Conservation (phyloP, 2,329 filamentous ascomycete genomes). For the Pseudopyricularia cyperi region DNA sequence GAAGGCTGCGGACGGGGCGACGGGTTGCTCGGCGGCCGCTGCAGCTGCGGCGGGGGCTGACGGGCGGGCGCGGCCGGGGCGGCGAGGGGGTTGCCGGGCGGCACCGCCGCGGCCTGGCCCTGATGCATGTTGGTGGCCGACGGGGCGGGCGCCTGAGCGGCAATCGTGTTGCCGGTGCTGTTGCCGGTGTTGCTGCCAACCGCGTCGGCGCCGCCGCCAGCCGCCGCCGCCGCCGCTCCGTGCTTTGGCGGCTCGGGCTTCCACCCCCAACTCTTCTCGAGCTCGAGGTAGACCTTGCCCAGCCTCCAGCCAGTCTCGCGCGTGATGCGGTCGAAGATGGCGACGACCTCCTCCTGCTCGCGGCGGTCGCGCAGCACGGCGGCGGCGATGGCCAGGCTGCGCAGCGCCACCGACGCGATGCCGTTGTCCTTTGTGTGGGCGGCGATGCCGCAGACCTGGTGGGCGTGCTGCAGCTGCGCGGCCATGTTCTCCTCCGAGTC, state of each 20-base stretch:
- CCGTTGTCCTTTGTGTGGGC: conserved; percentile 73
- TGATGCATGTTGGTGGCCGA: neutral
- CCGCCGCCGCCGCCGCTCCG: neutral
- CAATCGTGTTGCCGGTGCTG: conserved; percentile 9
- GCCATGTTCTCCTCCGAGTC: conserved; percentile 54
- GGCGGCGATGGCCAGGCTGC: conserved; percentile 66
- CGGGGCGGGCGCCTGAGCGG: neutral
- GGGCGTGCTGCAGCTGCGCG: conserved; percentile 61
- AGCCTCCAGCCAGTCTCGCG: conserved; percentile 70
- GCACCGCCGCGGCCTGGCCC: neutral
- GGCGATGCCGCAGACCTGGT: conserved; percentile 79
- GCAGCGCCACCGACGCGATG: conserved; percentile 65
- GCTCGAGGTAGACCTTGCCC: conserved; percentile 54
- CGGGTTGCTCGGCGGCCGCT: conserved; percentile 6
- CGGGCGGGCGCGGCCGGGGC: conserved; percentile 7
- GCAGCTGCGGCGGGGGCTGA: conserved; percentile 13
- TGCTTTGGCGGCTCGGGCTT: conserved; percentile 21
- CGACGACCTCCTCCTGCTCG: conserved; percentile 71
- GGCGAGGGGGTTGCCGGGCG: neutral
- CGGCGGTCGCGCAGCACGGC: conserved; percentile 53
- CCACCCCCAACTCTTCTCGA: conserved; percentile 72
- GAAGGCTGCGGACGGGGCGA: neutral
- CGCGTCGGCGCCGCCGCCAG: neutral
- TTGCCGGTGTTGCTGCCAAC: conserved; percentile 4
- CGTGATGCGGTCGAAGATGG: conserved; percentile 63